Base-by-base conservation (phyloP, 352 stramenopile species). In the Aphanomyces euteiches region DNA sequence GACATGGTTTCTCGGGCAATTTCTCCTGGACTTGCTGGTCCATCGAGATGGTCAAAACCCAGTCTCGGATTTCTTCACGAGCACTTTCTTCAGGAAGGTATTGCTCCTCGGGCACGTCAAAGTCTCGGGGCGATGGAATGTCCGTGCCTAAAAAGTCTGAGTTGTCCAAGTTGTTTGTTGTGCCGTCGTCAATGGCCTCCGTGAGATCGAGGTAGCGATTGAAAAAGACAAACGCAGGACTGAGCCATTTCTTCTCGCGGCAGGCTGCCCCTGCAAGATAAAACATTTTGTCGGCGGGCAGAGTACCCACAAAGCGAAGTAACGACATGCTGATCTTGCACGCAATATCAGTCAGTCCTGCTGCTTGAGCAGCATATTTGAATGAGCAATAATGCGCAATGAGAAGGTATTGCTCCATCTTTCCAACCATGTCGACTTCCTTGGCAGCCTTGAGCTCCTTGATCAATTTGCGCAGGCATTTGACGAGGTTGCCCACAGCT, bases 221-320 rank as follows among this genome's bases (percentile, higher is more conserved):
- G 74, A 98, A 93, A 56, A 98, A 93, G 61, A 98, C 90, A 66
- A 98, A 98, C 6, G 92, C 94, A 4, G 96, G 79, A 57, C 89
- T 97, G 37, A 95, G 77, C 79, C 93, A 93, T 59, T 96, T 95
- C 57, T 92, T 87, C 72, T 97, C 83, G 7, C 85, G 79, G 28
- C 87, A 83, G 0, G 90, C 83, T 0, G 72, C 77, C 0, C 94
- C 93, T 2, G 95, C 94, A 45, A 96, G 74, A 73, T 88, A 98
- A 71, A 98, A 98, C 77, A 95, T 95, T 75, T 98, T 98, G 82
- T 98, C 95, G n/a, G 83, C 76, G 4, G 92, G 92, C 10, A 98
- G 76, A 7, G 97, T 67, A 10, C 76, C 67, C 39, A 91, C 84
- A 75, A 97, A 98, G 7, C 91, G 88, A 38, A 98, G 73, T 21